These are phyloP conservation scores for Penicillium paxilli DNA, from an alignment of 495 filamentous ascomycete species.

Conservation along the genomic window DNA sequence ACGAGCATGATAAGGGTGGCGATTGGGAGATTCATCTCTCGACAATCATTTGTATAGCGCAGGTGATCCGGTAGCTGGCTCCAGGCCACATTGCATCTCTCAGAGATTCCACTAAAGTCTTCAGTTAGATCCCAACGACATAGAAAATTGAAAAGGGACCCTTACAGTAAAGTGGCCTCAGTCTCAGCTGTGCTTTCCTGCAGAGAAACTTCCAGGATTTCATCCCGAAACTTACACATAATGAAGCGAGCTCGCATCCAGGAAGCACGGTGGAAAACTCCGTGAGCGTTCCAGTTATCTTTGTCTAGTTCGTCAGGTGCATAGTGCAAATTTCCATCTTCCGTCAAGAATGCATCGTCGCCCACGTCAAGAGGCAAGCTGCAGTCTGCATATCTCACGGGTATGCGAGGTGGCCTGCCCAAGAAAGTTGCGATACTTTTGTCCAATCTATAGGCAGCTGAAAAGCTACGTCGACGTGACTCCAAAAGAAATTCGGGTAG, in stretches of 20 bases:
- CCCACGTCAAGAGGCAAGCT: constrained; percentile 54
- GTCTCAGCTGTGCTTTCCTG: constrained; percentile 30
- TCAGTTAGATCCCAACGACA: constrained; percentile 7
- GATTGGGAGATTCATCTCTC: constrained; percentile 19
- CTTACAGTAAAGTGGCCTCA: constrained; percentile 24
- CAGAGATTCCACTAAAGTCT: constrained; percentile 32
- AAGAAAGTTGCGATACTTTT: constrained; percentile 53
- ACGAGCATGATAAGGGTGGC: constrained; percentile 33
- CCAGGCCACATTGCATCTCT: constrained; percentile 34
- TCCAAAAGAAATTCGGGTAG: constrained; percentile 47
- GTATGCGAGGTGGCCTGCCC: constrained; percentile 53
- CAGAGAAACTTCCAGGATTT: constrained; percentile 58
- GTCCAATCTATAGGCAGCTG: constrained; percentile 47
- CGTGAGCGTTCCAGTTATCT: constrained; percentile 53
- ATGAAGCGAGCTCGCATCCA: constrained; percentile 48
- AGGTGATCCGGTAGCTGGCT: constrained; percentile 36
- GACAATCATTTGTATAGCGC: constrained; percentile 27
- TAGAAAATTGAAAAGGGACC: too few species aligned
- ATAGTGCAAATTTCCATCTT: constrained; percentile 32
- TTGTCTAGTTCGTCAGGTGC: constrained; percentile 37
- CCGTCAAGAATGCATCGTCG: constrained; percentile 45
- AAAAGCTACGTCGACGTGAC: constrained; percentile 48
- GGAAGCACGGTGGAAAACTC: constrained; percentile 30
- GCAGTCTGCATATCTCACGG: constrained; percentile 49
- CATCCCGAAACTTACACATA: constrained; percentile 51